Conservation (phyloP, 1,139 yeast genomes). For the Yamadazyma mexicana region DNA sequence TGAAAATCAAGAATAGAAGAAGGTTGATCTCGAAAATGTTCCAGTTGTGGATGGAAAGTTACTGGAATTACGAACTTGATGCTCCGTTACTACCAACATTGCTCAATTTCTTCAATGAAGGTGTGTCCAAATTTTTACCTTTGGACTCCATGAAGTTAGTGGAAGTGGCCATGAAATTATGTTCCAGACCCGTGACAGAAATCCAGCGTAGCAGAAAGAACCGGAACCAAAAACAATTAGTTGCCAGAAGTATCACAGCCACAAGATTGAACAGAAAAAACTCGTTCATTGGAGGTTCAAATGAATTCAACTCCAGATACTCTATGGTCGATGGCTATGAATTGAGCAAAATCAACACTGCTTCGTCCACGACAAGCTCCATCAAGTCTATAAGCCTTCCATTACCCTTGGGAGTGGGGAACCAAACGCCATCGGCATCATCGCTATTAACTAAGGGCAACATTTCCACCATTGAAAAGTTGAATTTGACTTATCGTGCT, state of each 20-base stretch:
- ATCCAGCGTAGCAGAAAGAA: constrained; percentile 17
- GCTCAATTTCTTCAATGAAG: constrained; percentile 77
- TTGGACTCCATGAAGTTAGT: constrained; percentile 61
- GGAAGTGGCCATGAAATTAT: constrained; percentile 60
- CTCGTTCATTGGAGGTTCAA: constrained; percentile 18
- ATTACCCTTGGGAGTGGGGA: constrained; percentile 44
- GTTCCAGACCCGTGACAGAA: constrained; percentile 37
- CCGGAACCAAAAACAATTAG: constrained; percentile 30
- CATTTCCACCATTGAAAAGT: constrained; percentile 42
- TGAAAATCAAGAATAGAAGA: constrained; percentile 62
- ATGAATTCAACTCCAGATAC: constrained; percentile 31
- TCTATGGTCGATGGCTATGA: constrained; percentile 55
- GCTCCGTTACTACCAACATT: constrained; percentile 62
- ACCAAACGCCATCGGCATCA: constrained; percentile 40
- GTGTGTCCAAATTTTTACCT: constrained; percentile 56
- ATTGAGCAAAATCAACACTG: constrained; percentile 46
- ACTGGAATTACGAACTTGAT: constrained; percentile 73
- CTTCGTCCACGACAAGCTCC: constrained; percentile 39
- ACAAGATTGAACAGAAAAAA: constrained; percentile 28
- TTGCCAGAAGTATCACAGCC: constrained; percentile 46
- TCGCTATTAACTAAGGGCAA: constrained; percentile 41
- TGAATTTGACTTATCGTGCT: constrained; percentile 49
- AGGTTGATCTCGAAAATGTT: constrained; percentile 66
- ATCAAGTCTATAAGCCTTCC: constrained; percentile 42
- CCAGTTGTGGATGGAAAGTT: constrained; percentile 84